Conservation (phyloP, 1,284 basidiomycete species). For the Ustilago lituana region DNA sequence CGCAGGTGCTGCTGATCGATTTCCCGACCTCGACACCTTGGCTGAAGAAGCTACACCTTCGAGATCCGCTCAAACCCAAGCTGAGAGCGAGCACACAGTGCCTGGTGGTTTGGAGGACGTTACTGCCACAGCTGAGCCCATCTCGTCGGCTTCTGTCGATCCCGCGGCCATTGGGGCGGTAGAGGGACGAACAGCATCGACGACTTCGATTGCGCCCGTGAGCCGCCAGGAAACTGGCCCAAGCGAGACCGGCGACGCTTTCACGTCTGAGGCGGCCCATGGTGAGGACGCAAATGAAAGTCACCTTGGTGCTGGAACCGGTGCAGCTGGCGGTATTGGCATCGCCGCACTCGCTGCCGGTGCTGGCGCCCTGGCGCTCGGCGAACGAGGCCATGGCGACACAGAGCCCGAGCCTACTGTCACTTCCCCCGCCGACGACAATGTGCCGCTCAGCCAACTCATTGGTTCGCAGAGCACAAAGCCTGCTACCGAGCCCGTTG, state of each 20-base stretch:
- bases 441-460: constrained; percentile 48
- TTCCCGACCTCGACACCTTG: constrained; percentile 25
- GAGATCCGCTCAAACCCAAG: constrained; percentile 1
- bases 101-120: constrained; percentile 40
- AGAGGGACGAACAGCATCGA: constrained; percentile 29
- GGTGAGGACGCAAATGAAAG: constrained; percentile 2
- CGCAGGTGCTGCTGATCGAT: constrained; percentile 32
- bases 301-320: constrained; percentile 23
- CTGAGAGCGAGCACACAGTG: constrained; percentile 24
- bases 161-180: constrained; percentile 35
- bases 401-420: constrained; percentile 9
- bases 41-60: not conserved
- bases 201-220: constrained; percentile 41
- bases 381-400: constrained; percentile 32
- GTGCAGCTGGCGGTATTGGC: constrained; percentile 28
- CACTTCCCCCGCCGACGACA: constrained; percentile 34
- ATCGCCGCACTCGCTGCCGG: constrained; percentile 35
- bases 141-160: constrained; percentile 31
- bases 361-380: constrained; percentile 32
- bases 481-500: constrained; percentile 7
- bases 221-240: constrained; percentile 31
- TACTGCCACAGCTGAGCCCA: constrained; percentile 10
- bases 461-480: constrained; percentile 10
- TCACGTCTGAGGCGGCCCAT: constrained; percentile 1
- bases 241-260: constrained; percentile 7